Evolutionary conservation across 2,329 filamentous ascomycete species (phyloP).

Genomic region (Alternaria panax): DNA sequence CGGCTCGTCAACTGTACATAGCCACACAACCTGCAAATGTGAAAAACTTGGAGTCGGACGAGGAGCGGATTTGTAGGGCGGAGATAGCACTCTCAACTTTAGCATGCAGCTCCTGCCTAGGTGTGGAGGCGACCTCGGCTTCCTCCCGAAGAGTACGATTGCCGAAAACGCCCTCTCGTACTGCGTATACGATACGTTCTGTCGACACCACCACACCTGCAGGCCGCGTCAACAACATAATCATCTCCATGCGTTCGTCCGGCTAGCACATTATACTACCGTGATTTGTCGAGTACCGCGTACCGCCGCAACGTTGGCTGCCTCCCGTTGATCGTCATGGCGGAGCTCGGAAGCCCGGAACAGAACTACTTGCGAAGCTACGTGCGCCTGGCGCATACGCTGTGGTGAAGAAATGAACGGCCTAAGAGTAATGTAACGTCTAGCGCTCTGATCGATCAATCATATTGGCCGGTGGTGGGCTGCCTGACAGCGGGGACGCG

Average conservation of each 20-base stretch:
- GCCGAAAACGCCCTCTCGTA: background rate
- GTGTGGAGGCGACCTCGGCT: background rate
- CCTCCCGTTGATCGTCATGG: conserved; percentile 1
- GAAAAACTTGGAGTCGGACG: background rate
- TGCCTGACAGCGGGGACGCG: conserved; percentile 2
- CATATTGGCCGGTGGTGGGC: background rate
- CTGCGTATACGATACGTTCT: background rate
- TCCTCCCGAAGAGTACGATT: background rate
- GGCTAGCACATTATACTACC: background rate
- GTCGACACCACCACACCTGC: background rate
- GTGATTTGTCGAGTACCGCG: background rate
- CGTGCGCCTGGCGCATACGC: background rate
- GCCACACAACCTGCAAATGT: background rate
- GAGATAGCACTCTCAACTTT: background rate
- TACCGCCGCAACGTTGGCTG: conserved; percentile 5
- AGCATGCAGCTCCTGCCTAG: background rate
- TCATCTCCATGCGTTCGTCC: background rate
- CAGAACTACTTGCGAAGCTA: conserved; percentile 4
- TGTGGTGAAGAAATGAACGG: background rate
- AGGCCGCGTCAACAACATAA: conserved; percentile 2
- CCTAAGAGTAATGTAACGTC: background rate
- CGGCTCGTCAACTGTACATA: background rate
- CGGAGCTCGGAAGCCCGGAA: conserved; percentile 6
- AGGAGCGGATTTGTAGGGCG: background rate
- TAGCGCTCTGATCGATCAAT: background rate